These are phyloP conservation scores for Clonostachys chloroleuca DNA, from an alignment of 2,329 filamentous ascomycete genomes.

Conservation along the genomic window DNA sequence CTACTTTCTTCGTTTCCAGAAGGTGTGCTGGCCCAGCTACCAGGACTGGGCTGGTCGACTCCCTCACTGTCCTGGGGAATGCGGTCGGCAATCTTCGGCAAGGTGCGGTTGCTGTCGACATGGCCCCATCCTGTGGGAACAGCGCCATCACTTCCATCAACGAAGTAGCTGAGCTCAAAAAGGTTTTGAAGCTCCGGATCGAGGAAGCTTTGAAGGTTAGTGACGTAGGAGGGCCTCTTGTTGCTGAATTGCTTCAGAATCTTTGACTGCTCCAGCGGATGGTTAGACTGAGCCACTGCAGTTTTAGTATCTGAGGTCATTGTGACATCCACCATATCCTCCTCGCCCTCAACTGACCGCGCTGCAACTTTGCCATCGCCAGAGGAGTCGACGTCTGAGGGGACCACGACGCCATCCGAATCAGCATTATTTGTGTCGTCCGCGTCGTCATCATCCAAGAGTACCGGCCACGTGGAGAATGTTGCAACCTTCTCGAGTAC, in stretches of 20 bases:
- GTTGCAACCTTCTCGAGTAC: slow-evolving; percentile 71
- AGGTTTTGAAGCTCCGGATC: slow-evolving; percentile 61
- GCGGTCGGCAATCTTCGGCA: slow-evolving; percentile 47
- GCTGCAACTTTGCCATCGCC: slow-evolving; percentile 69
- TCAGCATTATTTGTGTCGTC: slow-evolving; percentile 51
- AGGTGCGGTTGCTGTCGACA: slow-evolving; percentile 50
- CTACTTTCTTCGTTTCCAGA: slow-evolving; percentile 48
- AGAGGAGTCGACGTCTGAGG: slow-evolving; percentile 61
- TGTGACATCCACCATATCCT: slow-evolving; percentile 85
- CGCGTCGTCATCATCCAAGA: slow-evolving; percentile 24
- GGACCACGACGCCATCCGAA: slow-evolving; percentile 64
- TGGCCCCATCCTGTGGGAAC: slow-evolving; percentile 68
- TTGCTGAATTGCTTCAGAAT: slow-evolving; percentile 42
- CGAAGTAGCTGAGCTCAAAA: slow-evolving; percentile 72
- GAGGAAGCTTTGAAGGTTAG: slow-evolving; percentile 51
- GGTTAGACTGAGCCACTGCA: slow-evolving; percentile 1
- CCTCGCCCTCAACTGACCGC: slow-evolving; percentile 80
- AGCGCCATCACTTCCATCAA: slow-evolving; percentile 43
- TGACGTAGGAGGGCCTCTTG: slow-evolving; percentile 44
- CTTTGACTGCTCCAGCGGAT: slow-evolving; percentile 11
- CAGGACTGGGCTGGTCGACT: slow-evolving; percentile 35
- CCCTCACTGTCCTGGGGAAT: slow-evolving; percentile 38
- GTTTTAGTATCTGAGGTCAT: slow-evolving; percentile 44
- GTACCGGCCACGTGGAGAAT: slow-evolving; percentile 64
- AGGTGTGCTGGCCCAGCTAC: slow-evolving; percentile 37